A percentile compares a stretch with the other conserved stretches of the same genome.
Evolutionary conservation across 1,284 basidiomycete genomes (phyloP).

Genomic region (Somion occarium): DNA sequence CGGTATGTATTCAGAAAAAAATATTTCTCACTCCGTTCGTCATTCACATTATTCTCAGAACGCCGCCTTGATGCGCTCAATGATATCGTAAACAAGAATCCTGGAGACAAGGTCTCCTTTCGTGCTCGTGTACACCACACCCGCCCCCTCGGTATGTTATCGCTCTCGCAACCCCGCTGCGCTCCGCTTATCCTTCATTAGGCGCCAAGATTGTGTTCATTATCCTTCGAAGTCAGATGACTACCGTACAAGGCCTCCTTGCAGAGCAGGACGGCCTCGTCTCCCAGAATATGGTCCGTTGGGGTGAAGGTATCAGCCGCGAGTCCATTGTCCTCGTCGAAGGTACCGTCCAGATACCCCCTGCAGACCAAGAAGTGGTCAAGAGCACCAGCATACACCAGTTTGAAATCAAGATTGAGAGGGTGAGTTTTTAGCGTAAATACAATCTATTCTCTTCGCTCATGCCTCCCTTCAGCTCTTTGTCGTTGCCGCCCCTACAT

Average conservation of each 20-base stretch:
- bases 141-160: conserved; percentile 44
- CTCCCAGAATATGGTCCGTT: conserved; percentile 70
- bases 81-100: conserved; percentile 23
- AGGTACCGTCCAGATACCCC: conserved; percentile 34
- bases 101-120: conserved; percentile 50
- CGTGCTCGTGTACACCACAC: conserved; percentile 62
- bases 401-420: conserved; percentile 54
- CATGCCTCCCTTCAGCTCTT: conserved; percentile 38
- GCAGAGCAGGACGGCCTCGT: conserved; percentile 48
- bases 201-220: conserved; percentile 61
- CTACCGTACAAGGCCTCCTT: conserved; percentile 62
- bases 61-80: conserved; percentile 17
- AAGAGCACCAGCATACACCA: conserved; percentile 47
- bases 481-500: conserved; percentile 48
- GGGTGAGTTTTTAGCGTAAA: conserved; percentile 31
- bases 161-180: neutral
- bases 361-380: conserved; percentile 50
- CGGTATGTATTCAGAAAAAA: conserved; percentile 6
- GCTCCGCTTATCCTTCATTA: conserved; percentile 7
- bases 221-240: conserved; percentile 53
- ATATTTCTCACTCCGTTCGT: no score
- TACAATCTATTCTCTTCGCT: conserved; percentile 16
- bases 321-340: conserved; percentile 66
- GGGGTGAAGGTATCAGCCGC: conserved; percentile 47
- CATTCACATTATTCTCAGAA: conserved; percentile 38